Evolutionary conservation across 441 rosid species (phyloP).

Genomic region (Mallotus japonicus): DNA sequence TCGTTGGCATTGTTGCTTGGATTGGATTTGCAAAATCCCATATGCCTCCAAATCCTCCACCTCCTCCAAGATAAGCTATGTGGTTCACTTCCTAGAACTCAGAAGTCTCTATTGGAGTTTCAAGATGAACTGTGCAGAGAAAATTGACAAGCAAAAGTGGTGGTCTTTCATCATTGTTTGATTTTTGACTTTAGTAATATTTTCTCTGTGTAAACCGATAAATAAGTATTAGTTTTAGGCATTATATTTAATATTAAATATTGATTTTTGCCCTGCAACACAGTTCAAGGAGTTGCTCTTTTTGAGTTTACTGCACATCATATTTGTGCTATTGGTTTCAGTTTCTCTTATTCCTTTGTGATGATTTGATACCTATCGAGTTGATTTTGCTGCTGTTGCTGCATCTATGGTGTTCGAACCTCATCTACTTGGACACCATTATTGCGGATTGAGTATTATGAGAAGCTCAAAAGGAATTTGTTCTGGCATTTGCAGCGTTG

Average conservation of each 20-base stretch:
- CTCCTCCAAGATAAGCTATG: slow-evolving; percentile 39
- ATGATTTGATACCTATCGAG: not conserved
- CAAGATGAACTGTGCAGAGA: slow-evolving; percentile 13
- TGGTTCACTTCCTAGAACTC: not conserved
- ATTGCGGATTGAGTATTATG: no score
- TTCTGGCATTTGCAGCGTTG: no score
- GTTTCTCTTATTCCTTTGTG: not conserved
- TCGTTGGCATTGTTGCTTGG: slow-evolving; percentile 80
- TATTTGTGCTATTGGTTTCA: not conserved
- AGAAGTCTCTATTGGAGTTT: slow-evolving; percentile 8
- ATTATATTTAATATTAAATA: slow-evolving; percentile 3
- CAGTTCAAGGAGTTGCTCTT: not conserved
- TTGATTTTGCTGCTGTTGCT: not conserved
- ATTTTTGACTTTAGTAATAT: slow-evolving; percentile 13
- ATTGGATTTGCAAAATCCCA: slow-evolving; percentile 80
- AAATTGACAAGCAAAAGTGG: slow-evolving; percentile 16
- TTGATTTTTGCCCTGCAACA: not conserved
- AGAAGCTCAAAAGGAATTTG: no score
- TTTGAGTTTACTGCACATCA: not conserved
- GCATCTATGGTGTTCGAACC: not conserved
- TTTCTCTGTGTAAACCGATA: slow-evolving; percentile 16
- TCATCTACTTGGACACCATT: no score
- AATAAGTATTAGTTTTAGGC: slow-evolving; percentile 14
- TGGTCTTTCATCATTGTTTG: slow-evolving; percentile 10
- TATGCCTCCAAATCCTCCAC: slow-evolving; percentile 53